phyloP scores from a whole-genome alignment of 768 basidiomycete species.

The Tulasnella sp. region DNA sequence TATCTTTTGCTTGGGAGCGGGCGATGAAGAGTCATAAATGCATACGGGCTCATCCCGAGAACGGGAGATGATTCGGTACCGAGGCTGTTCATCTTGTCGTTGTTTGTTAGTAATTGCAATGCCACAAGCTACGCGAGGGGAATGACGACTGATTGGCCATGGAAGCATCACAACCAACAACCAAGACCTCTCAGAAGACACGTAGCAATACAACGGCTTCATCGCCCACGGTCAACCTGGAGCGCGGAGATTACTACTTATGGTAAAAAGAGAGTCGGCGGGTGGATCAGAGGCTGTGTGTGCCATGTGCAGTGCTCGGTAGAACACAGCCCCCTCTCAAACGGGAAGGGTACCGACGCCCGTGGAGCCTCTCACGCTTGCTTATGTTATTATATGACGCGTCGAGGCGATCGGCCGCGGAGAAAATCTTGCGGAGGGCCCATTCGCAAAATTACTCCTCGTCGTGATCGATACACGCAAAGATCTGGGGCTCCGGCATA shows the following conservation, averaged over 20 bases:
- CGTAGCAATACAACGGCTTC: neutral
- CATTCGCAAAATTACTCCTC: neutral
- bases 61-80: neutral
- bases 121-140: neutral
- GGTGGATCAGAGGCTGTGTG: neutral
- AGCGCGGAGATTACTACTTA: neutral
- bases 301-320: no score
- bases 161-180: neutral
- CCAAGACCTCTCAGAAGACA: neutral
- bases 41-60: neutral
- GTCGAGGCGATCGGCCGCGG: neutral
- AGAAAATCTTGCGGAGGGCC: neutral
- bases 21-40: neutral
- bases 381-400: neutral
- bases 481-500: no score
- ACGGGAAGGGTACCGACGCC: neutral
- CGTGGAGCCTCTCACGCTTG: neutral
- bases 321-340: neutral
- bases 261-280: neutral
- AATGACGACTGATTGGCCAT: neutral
- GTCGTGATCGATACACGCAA: neutral
- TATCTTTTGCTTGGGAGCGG: neutral
- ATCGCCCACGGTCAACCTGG: neutral
- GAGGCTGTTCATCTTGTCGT: neutral
- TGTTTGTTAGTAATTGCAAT: neutral